Conservation (phyloP, 2,329 filamentous ascomycete species). For the Chaetoscypha palmicola region DNA sequence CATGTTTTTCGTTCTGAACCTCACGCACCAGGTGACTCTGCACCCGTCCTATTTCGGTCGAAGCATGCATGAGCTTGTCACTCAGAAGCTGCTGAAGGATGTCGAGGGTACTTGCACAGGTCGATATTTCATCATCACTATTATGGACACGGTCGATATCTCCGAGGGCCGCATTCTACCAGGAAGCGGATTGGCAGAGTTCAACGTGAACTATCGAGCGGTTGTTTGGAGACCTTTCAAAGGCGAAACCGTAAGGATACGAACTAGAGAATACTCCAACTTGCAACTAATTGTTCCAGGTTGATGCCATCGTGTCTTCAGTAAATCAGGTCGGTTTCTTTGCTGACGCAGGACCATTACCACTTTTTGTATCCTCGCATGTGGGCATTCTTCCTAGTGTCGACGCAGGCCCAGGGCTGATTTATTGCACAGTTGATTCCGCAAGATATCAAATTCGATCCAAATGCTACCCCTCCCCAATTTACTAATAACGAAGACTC, state of each 20-base stretch:
- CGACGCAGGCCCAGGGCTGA: slow-evolving; percentile 1
- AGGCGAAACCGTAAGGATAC: slow-evolving; percentile 76
- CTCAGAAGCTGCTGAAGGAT: slow-evolving; percentile 80
- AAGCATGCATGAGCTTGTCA: slow-evolving; percentile 87
- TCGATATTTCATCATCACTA: slow-evolving; percentile 95
- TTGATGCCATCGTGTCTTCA: slow-evolving; percentile 87
- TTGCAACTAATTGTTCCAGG: slow-evolving; percentile 43
- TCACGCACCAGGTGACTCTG: slow-evolving; percentile 89
- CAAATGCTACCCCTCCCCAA: slow-evolving; percentile 91
- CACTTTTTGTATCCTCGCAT: slow-evolving; percentile 62
- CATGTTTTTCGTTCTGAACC: slow-evolving; percentile 98
- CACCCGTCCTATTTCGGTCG: slow-evolving; percentile 96
- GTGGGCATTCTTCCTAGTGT: slow-evolving; percentile 17
- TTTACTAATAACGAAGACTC: slow-evolving; percentile 94
- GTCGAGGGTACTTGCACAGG: slow-evolving; percentile 94
- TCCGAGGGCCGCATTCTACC: slow-evolving; percentile 89
- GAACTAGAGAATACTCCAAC: background rate
- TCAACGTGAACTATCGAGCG: slow-evolving; percentile 88
- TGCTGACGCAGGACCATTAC: slow-evolving; percentile 70
- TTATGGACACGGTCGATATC: slow-evolving; percentile 94
- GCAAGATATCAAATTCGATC: slow-evolving; percentile 85
- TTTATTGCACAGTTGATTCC: slow-evolving; percentile 66
- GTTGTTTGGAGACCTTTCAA: slow-evolving; percentile 98
- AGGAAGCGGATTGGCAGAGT: slow-evolving; percentile 85
- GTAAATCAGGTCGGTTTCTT: slow-evolving; percentile 93